Base-by-base conservation (phyloP, 169 alveolate species). In the Toxoplasma gondii region DNA sequence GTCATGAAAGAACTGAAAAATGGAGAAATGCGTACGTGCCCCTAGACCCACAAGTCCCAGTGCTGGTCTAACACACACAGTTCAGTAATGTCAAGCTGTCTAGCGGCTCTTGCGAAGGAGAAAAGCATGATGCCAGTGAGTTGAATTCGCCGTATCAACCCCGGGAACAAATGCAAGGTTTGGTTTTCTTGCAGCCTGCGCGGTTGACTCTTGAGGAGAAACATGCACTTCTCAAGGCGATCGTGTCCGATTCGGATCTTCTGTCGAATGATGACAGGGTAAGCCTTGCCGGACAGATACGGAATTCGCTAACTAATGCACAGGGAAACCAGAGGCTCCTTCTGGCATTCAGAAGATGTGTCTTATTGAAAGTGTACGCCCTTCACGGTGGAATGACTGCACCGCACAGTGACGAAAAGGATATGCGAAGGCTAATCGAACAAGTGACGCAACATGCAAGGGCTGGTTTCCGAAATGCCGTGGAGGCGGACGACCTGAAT, bases 41-140 rank as follows among this genome's bases (percentile, higher is more conserved):
- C 4, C 58, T 49, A 49, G 58, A 7, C 58, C 58, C 58, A 12
- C 58, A 49, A 49, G 58, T 49, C 22, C 58, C 58, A 49, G 4
- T 49, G 58, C 58, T 49, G 58, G 58, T 49, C 22, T 7, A 49
- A 49, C 58, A 31, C 36, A 44, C 67, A 17, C 39, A 31, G 34
- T 41, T 44, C 67, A 82, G 90, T 82, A 7, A 82, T 36, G 34
- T 38, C 64, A 1, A 41, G 90, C 90, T 82, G 90, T 31, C 64
- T 82, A 29, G 90, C 53, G 24, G 90, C 90, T 19, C 90, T 82
- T 82, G 90, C 90, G 44, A 82, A 82, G 41, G 90, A 82, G 67
- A 82, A 82, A 24, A 31, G 41, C 41, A 82, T 82, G 90, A 41
- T 44, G 64, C 90, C 41, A 24, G 90, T 82, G 29, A 82, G 67